Evolutionary conservation across 2,329 filamentous ascomycete genomes (phyloP), one percentile per base, ranked within the genome.

Genomic region (Penicillium sp.): DNA sequence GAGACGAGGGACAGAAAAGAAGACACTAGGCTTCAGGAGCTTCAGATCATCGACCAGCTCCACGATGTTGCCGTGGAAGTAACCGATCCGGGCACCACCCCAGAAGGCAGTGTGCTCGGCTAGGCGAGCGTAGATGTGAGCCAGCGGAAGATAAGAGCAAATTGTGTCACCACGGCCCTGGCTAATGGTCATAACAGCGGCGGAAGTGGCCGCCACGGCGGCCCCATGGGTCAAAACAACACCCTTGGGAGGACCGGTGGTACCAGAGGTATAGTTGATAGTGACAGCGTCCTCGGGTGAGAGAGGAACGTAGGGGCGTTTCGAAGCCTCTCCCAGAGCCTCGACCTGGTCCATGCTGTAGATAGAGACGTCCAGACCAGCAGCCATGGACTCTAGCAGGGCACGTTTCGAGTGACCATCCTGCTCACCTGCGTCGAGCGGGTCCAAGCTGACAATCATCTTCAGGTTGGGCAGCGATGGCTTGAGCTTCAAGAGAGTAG

Each of bases 31-130:
- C 49, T 83, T 81, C 46, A 98, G 76, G 31, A 89, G 68, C 74
- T 97, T 95, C 72, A 98, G 71, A 64, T 98, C 93, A 48, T 98
- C 93, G 0, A 94, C 83, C 14, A 98, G 75, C 54, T 87, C 86
- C 10, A 86, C 65, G 52, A 96, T 85, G 63, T 96, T 89, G 44
- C 93, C 93, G 59, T 93, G 88, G 79, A 96, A 98, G 69, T 91
- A 98, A 10, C 91, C 93, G 58, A 96, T 83, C 7, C 81, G 74
- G 27, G 80, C 81, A 44, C 89, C 90, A 42, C 80, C 77, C 60
- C 85, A 81, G 13, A 96, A 74, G 11, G 81, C 79, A 3, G 77
- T 75, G 66, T 94, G 86, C 66, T 98, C 93, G 32, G 84, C 76
- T 56, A 96, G 77, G 45, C 93, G 85, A 55, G 90, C 87, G 68